phyloP scores from a whole-genome alignment of 1,139 yeast species.

The Debaryomycetaceae sp. region DNA sequence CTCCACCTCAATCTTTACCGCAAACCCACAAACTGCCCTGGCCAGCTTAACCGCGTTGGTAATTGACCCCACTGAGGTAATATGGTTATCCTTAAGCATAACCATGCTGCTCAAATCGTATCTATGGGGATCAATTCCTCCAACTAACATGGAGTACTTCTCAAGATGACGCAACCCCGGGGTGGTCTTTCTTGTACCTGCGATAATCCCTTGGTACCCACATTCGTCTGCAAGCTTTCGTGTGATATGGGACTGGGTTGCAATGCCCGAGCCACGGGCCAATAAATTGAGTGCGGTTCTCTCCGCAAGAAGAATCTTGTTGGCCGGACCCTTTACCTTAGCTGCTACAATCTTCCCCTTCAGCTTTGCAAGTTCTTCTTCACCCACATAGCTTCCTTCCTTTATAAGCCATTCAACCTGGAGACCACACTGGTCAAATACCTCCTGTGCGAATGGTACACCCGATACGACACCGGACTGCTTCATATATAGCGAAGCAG shows the following conservation, averaged over 20 bases:
- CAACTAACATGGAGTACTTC: constrained; percentile 91
- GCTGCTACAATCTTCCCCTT: constrained; percentile 73
- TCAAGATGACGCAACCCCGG: constrained; percentile 88
- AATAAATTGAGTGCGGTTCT: constrained; percentile 80
- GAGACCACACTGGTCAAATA: constrained; percentile 71
- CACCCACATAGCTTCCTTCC: constrained; percentile 60
- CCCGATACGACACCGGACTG: constrained; percentile 82
- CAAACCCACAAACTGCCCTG: constrained; percentile 78
- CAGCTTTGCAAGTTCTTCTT: constrained; percentile 36
- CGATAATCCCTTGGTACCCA: constrained; percentile 83
- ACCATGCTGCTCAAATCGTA: constrained; percentile 93
- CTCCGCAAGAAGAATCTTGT: constrained; percentile 76
- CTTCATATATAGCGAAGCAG: constrained; percentile 80
- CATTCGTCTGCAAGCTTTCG: constrained; percentile 58
- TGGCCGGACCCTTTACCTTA: constrained; percentile 73
- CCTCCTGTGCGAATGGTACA: constrained; percentile 85
- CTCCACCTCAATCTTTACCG: constrained; percentile 90
- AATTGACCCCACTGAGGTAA: constrained; percentile 89
- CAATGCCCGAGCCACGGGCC: constrained; percentile 84
- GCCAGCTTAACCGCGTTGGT: constrained; percentile 79
- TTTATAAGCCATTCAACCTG: constrained; percentile 65
- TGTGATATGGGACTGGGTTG: constrained; percentile 68
- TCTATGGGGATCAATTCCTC: constrained; percentile 91
- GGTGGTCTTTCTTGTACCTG: constrained; percentile 98
- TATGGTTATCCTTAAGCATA: constrained; percentile 93